Conservation (phyloP, 495 filamentous ascomycete species). For the Penicillium atrosanguineum region DNA sequence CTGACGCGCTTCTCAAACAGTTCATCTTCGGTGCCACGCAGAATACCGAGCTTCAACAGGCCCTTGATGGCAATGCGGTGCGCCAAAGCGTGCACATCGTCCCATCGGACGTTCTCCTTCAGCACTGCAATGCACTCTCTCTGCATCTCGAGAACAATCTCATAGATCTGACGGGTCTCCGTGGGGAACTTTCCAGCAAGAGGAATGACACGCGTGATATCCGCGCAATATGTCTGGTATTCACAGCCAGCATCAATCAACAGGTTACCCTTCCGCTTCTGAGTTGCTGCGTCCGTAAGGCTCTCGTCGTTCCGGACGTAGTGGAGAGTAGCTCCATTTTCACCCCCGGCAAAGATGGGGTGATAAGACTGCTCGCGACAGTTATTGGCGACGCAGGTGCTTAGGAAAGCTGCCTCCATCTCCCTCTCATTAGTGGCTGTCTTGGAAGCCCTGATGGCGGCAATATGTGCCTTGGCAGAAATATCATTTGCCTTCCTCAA, state of each 20-base stretch:
- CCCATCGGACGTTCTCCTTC: slow-evolving; percentile 78
- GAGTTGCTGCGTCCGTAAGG: slow-evolving; percentile 39
- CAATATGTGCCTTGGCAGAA: slow-evolving; percentile 70
- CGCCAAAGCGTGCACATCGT: slow-evolving; percentile 74
- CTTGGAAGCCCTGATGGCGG: slow-evolving; percentile 64
- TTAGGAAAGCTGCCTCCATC: slow-evolving; percentile 74
- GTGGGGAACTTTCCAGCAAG: slow-evolving; percentile 70
- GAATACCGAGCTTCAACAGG: slow-evolving; percentile 69
- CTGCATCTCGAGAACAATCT: slow-evolving; percentile 87
- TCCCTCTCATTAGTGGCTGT: slow-evolving; percentile 74
- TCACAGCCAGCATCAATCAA: slow-evolving; percentile 85
- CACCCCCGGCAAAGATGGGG: slow-evolving; percentile 75
- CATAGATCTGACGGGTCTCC: slow-evolving; percentile 76
- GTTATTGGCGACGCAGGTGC: slow-evolving; percentile 69
- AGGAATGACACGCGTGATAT: slow-evolving; percentile 90
- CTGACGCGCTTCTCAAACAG: slow-evolving; percentile 72
- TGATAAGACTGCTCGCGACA: slow-evolving; percentile 80
- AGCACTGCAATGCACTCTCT: slow-evolving; percentile 66
- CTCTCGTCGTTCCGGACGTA: slow-evolving; percentile 76
- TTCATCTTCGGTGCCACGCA: slow-evolving; percentile 65
- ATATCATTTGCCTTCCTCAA: slow-evolving; percentile 80
- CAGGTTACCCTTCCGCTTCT: slow-evolving; percentile 64
- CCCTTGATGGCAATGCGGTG: slow-evolving; percentile 82
- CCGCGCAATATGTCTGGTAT: slow-evolving; percentile 75
- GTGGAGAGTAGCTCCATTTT: slow-evolving; percentile 79